A percentile compares a stretch with the other conserved stretches of the same genome.
Conservation (phyloP, 2,329 filamentous ascomycete genomes). For the Xylaria sp. region DNA sequence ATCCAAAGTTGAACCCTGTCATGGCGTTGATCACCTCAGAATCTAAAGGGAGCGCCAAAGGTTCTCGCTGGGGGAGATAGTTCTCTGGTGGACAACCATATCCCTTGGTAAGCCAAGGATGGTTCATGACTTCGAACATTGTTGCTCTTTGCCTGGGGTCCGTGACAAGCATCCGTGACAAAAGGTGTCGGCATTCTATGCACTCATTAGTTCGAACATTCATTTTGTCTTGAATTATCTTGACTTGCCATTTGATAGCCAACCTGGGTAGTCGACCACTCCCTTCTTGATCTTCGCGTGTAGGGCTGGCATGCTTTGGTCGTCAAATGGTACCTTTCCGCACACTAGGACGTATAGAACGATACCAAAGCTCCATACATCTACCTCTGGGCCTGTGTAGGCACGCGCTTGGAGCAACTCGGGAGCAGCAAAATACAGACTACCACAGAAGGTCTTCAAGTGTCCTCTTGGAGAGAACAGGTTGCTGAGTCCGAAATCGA, state of each 20-base stretch:
- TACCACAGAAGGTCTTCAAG: constrained; percentile 96
- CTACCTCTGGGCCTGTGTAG: constrained; percentile 96
- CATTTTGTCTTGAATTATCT: constrained; percentile 19
- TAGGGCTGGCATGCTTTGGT: constrained; percentile 98
- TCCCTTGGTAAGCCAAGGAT: constrained; percentile 96
- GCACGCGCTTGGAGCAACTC: constrained; percentile 93
- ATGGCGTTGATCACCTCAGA: constrained; percentile 87
- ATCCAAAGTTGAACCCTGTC: constrained; percentile 97
- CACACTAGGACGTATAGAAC: constrained; percentile 97
- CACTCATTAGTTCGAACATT: constrained; percentile 51
- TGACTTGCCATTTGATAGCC: constrained; percentile 84
- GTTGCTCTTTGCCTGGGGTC: constrained; percentile 88
- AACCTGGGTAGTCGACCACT: constrained; percentile 92
- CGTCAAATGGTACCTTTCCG: constrained; percentile 97
- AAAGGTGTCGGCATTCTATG: constrained; percentile 90
- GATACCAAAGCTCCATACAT: constrained; percentile 99
- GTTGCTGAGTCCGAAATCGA: constrained; percentile 97
- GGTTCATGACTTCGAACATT: constrained; percentile 90
- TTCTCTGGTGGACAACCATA: constrained; percentile 90
- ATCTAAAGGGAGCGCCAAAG: constrained; percentile 86
- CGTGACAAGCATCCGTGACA: constrained; percentile 95
- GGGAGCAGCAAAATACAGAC: constrained; percentile 96
- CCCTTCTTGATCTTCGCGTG: constrained; percentile 99
- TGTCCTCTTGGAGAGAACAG: constrained; percentile 87
- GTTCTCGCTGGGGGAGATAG: constrained; percentile 83